Base-by-base conservation (phyloP, 2,329 filamentous ascomycete species). In the Scleromitrula shiraiana region DNA sequence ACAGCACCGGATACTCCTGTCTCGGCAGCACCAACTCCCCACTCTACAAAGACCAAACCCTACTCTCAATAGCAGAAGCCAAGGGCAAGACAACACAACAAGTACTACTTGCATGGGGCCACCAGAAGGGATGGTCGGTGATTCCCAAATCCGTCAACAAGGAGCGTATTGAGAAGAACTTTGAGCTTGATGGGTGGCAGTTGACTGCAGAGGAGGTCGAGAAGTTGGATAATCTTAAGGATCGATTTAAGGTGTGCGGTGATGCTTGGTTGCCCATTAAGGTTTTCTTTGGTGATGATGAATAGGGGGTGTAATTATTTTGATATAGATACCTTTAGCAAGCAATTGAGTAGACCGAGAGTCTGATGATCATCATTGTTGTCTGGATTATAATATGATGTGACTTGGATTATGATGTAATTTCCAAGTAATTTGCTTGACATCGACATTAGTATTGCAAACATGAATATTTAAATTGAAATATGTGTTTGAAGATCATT, bases 241-340 rank as follows among this genome's bases (percentile, higher is more conserved):
- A 60, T 70, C 78, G 88, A 42, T 91, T 90, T 75, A 94, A 89
- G 78, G 82, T 88, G 53, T 93, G 85, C 62, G 76, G 75, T 29
- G 88, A 91, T 63, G 68, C 63, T 23, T 91, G 84, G 82, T 63
- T 88, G 60, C 86, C 85, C 0, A 67, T 85, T 52, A 83, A 82
- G 74, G 85, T 91, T 29, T 93, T 93, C 74, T 88, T 88, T 63
- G 85, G 84, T 7, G 85, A 90, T 59, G 84, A 89, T 61, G 85
- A 90, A 20, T 48, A 48, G n/a, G 22, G 23, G 30, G 10, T 36
- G 24, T 42, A 35, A 71, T 89, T 79, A 62, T 41, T 46, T 50
- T 26, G 32, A 37, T 32, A 52, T 47, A 39, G 37, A 47, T 50
- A 47, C 36, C 35, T 42, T 38, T n/a, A n/a, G n/a, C 24, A 41